Evolutionary conservation across 306 rosid species (phyloP), one percentile per base, ranked within the genome.

Genomic region (Vigna mungo): DNA sequence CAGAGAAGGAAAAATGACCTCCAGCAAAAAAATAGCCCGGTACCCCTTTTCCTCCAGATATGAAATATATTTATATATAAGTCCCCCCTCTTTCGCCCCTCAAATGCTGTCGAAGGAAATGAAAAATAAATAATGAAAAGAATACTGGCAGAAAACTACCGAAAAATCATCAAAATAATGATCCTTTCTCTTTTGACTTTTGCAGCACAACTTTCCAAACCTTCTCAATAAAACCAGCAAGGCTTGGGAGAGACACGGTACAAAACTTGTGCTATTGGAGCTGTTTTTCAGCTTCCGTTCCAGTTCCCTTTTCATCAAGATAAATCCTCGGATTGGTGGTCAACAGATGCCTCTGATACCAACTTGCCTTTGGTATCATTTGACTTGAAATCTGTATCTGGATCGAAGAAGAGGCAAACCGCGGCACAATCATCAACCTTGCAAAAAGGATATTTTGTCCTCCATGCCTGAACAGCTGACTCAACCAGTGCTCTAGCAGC

Each of bases 391-490:
- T 64, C 76, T 46, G 87, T 64, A 77, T 60, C 58, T 8, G 90
- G 67, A 83, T 80, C 74, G 54, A 93, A 85, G 81, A 87, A 93
- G 76, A 93, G 93, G 85, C 97, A 93, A 62, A 93, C 97, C 39
- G 77, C 97, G 15, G 97, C 96, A 79, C 98, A 93, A 82, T 93
- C 98, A 85, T 93, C 97, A 56, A 87, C 75, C 87, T 93, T 93
- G n/a, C 88, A 75, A 51, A 56, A 54, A 2, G 96, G 92, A 75
- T 13, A 88, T 78, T 91, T 93, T 15, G 79, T 64, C 83, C 75
- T 89, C 97, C 98, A 93, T 15, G 89, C 85, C 70, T 72, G 76
- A 75, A 82, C 86, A 56, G 98, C 98, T 7, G 87, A 68, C 73
- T 93, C 96, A 71, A 90, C 98, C 48, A 93, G 77, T 52, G 21